These are phyloP conservation scores for Grosmannia serpens DNA, from an alignment of 2,329 filamentous ascomycete species.

Conservation along the genomic window DNA sequence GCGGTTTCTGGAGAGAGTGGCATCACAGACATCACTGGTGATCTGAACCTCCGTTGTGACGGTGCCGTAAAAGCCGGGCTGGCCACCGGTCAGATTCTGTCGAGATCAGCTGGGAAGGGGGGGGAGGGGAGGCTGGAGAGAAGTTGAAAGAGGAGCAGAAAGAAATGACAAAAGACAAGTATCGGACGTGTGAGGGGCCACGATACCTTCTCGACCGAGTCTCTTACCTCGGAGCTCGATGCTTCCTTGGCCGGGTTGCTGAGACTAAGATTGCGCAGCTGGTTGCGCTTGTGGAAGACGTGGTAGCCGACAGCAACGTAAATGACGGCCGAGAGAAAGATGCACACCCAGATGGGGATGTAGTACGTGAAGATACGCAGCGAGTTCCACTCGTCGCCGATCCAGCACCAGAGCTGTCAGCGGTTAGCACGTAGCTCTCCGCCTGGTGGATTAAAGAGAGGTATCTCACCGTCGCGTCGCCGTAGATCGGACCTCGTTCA, in stretches of 20 bases:
- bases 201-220: constrained; percentile 21
- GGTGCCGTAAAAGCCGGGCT: constrained; percentile 32
- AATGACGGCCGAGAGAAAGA: constrained; percentile 40
- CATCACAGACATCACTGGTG: constrained; percentile 19
- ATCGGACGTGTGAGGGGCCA: neutral
- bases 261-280: constrained; percentile 40
- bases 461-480: constrained; percentile 41
- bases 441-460: too few species aligned
- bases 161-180: neutral
- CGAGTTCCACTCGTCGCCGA: constrained; percentile 39
- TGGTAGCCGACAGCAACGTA: constrained; percentile 48
- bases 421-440: neutral
- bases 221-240: constrained; percentile 16
- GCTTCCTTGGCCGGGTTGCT: constrained; percentile 27
- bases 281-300: constrained; percentile 47
- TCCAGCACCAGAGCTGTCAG: constrained; percentile 50
- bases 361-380: constrained; percentile 52
- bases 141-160: neutral
- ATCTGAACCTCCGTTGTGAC: constrained; percentile 43
- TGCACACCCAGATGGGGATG: constrained; percentile 49
- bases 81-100: constrained; percentile 15
- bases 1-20: constrained; percentile 1
- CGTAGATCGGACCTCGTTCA: constrained; percentile 33
- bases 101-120: neutral
- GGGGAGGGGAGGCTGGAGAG: neutral